A percentile compares a stretch with the other conserved stretches of the same genome.
These are phyloP conservation scores for Botrytis paeoniae DNA, from an alignment of 2,329 filamentous ascomycete species.

Conservation along the genomic window DNA sequence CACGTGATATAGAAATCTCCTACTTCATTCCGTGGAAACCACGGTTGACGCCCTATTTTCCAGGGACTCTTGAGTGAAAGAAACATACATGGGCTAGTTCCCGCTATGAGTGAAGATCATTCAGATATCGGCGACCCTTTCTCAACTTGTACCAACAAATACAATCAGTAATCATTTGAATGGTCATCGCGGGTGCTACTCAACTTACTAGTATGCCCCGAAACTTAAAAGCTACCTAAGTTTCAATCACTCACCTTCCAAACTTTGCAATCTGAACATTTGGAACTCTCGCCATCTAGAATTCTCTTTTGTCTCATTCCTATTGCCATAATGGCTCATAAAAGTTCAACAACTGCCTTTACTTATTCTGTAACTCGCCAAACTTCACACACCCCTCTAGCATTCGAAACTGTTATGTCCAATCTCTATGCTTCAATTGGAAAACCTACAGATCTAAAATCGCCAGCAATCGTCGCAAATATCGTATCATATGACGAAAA, in stretches of 20 bases:
- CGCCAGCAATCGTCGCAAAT: conserved; percentile 14
- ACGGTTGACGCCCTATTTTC: not conserved
- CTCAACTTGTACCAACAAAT: not conserved
- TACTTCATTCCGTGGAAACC: not conserved
- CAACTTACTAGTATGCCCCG: not conserved
- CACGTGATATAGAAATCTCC: not conserved
- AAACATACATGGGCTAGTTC: rapidly evolving
- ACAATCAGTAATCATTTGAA: not conserved
- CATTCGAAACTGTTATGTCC: conserved; percentile 21
- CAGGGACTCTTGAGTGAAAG: not conserved
- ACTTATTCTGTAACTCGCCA: conserved; percentile 17
- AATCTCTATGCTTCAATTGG: conserved; percentile 29
- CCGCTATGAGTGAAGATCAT: not conserved
- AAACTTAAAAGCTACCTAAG: not conserved
- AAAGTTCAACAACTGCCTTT: not conserved
- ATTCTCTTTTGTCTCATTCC: not conserved
- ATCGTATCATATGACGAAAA: conserved; percentile 14
- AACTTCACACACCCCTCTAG: conserved; percentile 18
- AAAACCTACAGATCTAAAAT: not conserved
- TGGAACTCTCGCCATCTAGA: not conserved
- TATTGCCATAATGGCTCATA: not conserved
- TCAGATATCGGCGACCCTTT: not conserved
- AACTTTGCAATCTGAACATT: not conserved
- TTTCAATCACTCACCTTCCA: not conserved
- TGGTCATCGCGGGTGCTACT: not conserved